Evolutionary conservation across 2,329 filamentous ascomycete species (phyloP), one percentile per base, ranked within the genome.

Genomic region (Aspergillus sp.): DNA sequence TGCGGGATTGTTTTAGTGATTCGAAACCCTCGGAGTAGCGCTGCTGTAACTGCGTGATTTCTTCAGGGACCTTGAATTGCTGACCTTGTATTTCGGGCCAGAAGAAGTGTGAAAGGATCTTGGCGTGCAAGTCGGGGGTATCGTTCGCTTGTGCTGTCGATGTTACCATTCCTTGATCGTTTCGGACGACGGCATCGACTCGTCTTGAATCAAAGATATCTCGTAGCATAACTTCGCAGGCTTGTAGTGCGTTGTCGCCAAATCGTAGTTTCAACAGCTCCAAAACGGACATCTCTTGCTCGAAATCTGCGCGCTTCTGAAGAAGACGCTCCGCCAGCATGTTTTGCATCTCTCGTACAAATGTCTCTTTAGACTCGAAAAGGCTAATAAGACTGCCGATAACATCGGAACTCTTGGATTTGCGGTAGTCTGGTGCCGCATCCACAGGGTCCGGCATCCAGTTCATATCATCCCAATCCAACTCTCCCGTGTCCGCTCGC

Each of bases 201-300:
- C 87, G 85, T 63, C 85, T 84, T 1, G 93, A 96, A 71, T 97
- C 93, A 66, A 91, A 85, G 41, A 98, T 91, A 74, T 99, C 95
- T 66, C 90, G 91, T 60, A 99, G 86, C 95, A 99, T 99, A 70
- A 99, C 95, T 73, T 99, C 94, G 76, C 93, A 97, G 53, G 91
- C 91, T 74, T 98, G 95, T 50, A 99, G 81, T 17, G 92, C 88
- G 30, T 86, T 84, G 67, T 97, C 92, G 25, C 94, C 94, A 60
- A 97, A 93, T 8, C 93, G 88, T 64, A 91, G 85, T 79, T 97
- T 97, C 62, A 99, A 84, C 9, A 98, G 84, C 60, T 94, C 89
- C 6, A 98, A 84, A 4, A 97, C 91, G 59, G 91, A 89, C 57
- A 91, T 86, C 76, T 91, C 95, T 74, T 92, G 92, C 62, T 90